Conservation (phyloP, 1,284 basidiomycete genomes). For the Jaminaea rosea region DNA sequence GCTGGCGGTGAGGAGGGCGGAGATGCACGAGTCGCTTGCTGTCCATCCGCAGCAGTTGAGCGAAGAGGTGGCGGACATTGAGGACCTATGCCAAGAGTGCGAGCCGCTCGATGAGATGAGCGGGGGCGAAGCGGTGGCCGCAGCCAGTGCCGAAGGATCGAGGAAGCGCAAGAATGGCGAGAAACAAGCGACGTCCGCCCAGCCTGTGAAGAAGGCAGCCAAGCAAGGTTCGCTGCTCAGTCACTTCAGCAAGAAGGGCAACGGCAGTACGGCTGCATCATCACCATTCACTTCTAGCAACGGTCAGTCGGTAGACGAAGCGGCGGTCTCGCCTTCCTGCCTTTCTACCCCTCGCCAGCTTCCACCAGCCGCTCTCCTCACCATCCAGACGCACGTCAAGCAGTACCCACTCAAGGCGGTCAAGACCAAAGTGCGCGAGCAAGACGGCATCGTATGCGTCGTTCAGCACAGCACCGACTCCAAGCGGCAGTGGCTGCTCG, state of each 20-base stretch:
- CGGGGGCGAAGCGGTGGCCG: neutral
- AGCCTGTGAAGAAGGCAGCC: neutral
- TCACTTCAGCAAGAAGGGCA: conserved; percentile 4
- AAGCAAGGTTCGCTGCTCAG: conserved; percentile 4
- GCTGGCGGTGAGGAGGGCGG: neutral
- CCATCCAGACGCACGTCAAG: conserved; percentile 52
- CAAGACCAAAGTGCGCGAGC: conserved; percentile 73
- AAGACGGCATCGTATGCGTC: conserved; percentile 74
- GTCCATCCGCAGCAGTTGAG: conserved; percentile 1
- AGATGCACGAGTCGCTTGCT: neutral
- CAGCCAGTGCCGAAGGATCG: conserved; percentile 1
- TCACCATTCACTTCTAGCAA: too few relatives aligned
- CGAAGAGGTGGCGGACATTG: conserved; percentile 18
- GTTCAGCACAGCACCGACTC: conserved; percentile 45
- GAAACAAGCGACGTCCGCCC: neutral
- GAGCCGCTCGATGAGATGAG: conserved; percentile 18
- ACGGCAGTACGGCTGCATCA: too few relatives aligned
- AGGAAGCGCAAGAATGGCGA: neutral
- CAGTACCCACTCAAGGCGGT: conserved; percentile 77
- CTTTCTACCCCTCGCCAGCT: too few relatives aligned
- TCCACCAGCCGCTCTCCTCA: neutral
- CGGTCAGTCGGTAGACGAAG: too few relatives aligned
- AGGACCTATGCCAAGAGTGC: conserved; percentile 36
- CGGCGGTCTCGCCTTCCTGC: too few relatives aligned
- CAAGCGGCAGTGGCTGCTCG: conserved; percentile 7